Percentiles rank a stretch among this genome's conserved stretches.
phyloP scores from a whole-genome alignment of 2,329 filamentous ascomycete genomes.

The Apiospora arundinis region DNA sequence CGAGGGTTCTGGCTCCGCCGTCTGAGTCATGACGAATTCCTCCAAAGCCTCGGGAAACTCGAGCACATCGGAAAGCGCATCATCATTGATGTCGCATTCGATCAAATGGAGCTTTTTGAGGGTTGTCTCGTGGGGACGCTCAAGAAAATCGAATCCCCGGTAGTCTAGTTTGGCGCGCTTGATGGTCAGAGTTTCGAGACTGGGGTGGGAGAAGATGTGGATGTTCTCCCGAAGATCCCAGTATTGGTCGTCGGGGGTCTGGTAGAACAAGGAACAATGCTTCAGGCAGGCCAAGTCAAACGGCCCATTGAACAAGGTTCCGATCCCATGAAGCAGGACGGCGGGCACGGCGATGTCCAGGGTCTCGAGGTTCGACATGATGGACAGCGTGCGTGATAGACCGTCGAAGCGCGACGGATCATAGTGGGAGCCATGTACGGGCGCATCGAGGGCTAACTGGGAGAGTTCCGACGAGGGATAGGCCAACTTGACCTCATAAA shows the following conservation, averaged over 20 bases:
- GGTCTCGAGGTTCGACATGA: slow-evolving; percentile 56
- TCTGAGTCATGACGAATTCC: slow-evolving; percentile 56
- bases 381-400: slow-evolving; percentile 53
- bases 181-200: slow-evolving; percentile 53
- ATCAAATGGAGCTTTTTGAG: slow-evolving; percentile 52
- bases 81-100: slow-evolving; percentile 58
- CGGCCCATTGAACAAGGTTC: slow-evolving; percentile 55
- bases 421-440: slow-evolving; percentile 43
- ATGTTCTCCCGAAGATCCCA: slow-evolving; percentile 60
- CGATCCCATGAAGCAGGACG: slow-evolving; percentile 52
- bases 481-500: slow-evolving; percentile 51
- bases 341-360: slow-evolving; percentile 54
- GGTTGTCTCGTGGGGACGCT: slow-evolving; percentile 54
- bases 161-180: slow-evolving; percentile 53
- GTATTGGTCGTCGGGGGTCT: slow-evolving; percentile 50
- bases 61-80: slow-evolving; percentile 47
- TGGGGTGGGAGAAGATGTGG: slow-evolving; percentile 57
- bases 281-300: slow-evolving; percentile 57
- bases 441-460: slow-evolving; percentile 47
- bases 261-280: slow-evolving; percentile 54
- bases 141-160: slow-evolving; percentile 54
- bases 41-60: slow-evolving; percentile 52
- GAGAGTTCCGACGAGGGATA: slow-evolving; percentile 52
- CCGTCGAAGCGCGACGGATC: slow-evolving; percentile 46
- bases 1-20: slow-evolving; percentile 45